These are phyloP conservation scores for Coniochaeta ligniaria DNA, from an alignment of 2,329 filamentous ascomycete species.

Conservation along the genomic window DNA sequence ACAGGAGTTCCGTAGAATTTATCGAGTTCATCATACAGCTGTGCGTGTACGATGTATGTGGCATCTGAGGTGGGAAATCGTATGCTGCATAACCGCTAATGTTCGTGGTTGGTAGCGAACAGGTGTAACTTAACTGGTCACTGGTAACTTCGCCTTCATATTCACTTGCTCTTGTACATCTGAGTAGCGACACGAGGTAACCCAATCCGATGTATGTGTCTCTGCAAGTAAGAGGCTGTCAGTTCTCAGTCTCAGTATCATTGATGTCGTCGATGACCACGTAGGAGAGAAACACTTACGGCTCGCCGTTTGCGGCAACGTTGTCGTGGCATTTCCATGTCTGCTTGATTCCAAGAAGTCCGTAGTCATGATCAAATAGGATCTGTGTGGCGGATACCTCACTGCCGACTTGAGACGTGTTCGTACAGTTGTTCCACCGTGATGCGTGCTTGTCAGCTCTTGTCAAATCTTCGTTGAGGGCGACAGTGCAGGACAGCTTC, in stretches of 20 bases:
- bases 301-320: conserved; percentile 6
- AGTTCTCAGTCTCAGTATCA: background rate
- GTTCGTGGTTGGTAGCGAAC: conserved; percentile 5
- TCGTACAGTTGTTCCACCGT: conserved; percentile 5
- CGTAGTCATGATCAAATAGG: conserved; percentile 8
- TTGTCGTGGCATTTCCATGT: conserved; percentile 11
- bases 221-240: background rate
- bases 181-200: conserved; percentile 5
- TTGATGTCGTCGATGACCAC: background rate
- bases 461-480: conserved; percentile 1
- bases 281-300: conserved; percentile 2
- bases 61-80: conserved; percentile 6
- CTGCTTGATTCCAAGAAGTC: conserved; percentile 10
- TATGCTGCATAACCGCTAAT: conserved; percentile 10
- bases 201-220: conserved; percentile 8
- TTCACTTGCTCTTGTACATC: conserved; percentile 1
- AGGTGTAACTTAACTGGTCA: conserved; percentile 4
- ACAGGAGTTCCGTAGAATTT: conserved; percentile 7
- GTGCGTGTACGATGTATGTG: conserved; percentile 10
- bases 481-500: conserved; percentile 2
- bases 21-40: conserved; percentile 15
- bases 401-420: background rate
- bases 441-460: background rate
- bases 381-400: conserved; percentile 4
- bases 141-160: background rate